A percentile compares a stretch with the other conserved stretches of the same genome.
Conservation (phyloP, 1,284 basidiomycete species). For the Heterobasidion occidentale region DNA sequence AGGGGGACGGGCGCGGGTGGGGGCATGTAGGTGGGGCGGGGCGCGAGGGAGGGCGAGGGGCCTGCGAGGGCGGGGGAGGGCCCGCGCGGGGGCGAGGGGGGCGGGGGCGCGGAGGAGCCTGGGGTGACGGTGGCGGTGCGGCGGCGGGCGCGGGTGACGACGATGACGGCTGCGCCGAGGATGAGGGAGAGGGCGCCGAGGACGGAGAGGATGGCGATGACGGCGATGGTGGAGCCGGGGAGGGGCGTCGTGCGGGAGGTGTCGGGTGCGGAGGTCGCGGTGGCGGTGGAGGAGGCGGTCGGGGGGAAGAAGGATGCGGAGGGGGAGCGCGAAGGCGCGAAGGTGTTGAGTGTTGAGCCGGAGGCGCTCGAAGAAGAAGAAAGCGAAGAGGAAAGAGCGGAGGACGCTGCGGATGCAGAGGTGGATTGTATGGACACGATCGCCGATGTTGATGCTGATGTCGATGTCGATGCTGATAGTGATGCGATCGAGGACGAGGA, state of each 20-base stretch:
- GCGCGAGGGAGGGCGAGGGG: too few relatives aligned
- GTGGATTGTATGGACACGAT: neutral
- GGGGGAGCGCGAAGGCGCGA: neutral
- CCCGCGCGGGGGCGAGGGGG: neutral
- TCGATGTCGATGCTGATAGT: too few relatives aligned
- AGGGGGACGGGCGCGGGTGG: too few relatives aligned
- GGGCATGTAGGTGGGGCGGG: too few relatives aligned
- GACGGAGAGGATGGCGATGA: constrained; percentile 6
- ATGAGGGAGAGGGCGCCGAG: constrained; percentile 5
- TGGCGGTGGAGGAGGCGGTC: neutral
- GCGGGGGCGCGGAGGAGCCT: neutral
- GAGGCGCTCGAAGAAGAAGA: neutral
- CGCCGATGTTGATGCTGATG: too few relatives aligned
- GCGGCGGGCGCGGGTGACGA: neutral
- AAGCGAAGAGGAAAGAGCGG: neutral
- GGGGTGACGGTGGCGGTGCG: neutral
- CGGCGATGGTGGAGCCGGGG: neutral
- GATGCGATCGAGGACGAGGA: too few relatives aligned
- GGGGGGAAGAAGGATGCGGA: neutral
- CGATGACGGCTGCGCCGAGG: constrained; percentile 2
- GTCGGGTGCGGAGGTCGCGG: neutral
- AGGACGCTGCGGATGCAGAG: neutral
- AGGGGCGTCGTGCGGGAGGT: neutral
- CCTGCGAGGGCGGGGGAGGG: too few relatives aligned
- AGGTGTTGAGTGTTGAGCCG: neutral